Evolutionary conservation across 176 grass and related monocot genomes (phyloP), one percentile per base, ranked within the genome.

Genomic region (Musa itinerans): DNA sequence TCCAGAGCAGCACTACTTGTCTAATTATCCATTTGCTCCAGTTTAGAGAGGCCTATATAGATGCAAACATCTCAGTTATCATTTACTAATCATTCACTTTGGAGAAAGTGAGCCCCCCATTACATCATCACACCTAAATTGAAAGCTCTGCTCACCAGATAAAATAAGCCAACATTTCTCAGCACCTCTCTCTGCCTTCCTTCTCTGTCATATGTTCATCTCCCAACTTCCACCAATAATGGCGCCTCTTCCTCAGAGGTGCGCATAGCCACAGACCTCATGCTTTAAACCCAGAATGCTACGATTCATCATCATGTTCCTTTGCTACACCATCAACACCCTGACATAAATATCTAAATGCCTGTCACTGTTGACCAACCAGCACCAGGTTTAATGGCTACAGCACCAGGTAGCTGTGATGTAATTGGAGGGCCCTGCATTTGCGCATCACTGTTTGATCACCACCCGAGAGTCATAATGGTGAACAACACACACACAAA

Each of bases 341-440:
- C 63, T 62, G 55, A 52, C 75, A 15, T 65, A 48, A 66, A 52
- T 66, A 20, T 20, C 52, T 68, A 83, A 87, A 91, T 93, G 88
- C 61, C 73, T 77, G 90, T 93, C 90, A 87, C 90, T 98, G 72
- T 87, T 89, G 86, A 58, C 86, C 90, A 89, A 87, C 81, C 77
- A 89, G 71, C 75, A 70, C 61, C 43, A 8, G 68, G 50, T 54
- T 82, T 63, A 91, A 98, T 93, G 94, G 88, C 29, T 58, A 71
- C 78, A 91, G 88, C 90, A 93, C 94, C 94, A 80, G 82, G 34
- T 43, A 21, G 62, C 43, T 53, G 58, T 63, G 71, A 58, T 43
- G 58, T 62, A 26, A 74, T 73, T 75, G 55, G 75, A 76, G 79
- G 80, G 86, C 80, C 84, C 78, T 75, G 70, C 78, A 64, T 61